These are phyloP conservation scores for Umbelopsis sp. DNA, from an alignment of 371 early-diverging fungal species.

Conservation along the genomic window DNA sequence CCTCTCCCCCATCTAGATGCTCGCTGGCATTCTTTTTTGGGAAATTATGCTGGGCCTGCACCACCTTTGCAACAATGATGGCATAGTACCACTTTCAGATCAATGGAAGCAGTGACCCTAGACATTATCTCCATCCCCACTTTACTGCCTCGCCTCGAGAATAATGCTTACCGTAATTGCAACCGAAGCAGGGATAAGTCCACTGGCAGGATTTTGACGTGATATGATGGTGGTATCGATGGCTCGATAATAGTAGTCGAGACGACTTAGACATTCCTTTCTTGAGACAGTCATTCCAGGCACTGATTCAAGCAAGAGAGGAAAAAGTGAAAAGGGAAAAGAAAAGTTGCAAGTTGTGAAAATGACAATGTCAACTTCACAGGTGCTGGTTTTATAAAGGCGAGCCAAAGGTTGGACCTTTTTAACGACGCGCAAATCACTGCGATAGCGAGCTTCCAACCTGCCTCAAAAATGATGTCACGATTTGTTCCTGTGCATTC, in stretches of 20 bases:
- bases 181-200: conserved; percentile 90
- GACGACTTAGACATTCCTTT: conserved; percentile 22
- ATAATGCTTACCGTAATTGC: conserved; percentile 69
- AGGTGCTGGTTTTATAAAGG: background rate
- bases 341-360: background rate
- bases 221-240: conserved; percentile 77
- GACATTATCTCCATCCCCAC: background rate
- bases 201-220: conserved; percentile 82
- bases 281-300: conserved; percentile 43
- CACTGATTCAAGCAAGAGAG: conserved; percentile 9
- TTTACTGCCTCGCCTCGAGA: background rate
- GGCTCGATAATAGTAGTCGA: conserved; percentile 80
- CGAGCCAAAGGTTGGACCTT: background rate
- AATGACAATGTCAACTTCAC: background rate
- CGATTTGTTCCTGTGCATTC: background rate
- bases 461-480: background rate
- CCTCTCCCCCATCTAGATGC: background rate
- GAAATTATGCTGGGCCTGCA: background rate
- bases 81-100: background rate
- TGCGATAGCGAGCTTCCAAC: background rate
- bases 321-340: conserved; percentile 16
- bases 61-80: background rate
- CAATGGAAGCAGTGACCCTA: background rate
- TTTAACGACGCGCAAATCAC: background rate
- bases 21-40: background rate